These are phyloP conservation scores for Agaricus bisporus DNA, from an alignment of 768 basidiomycete genomes.

Conservation along the genomic window DNA sequence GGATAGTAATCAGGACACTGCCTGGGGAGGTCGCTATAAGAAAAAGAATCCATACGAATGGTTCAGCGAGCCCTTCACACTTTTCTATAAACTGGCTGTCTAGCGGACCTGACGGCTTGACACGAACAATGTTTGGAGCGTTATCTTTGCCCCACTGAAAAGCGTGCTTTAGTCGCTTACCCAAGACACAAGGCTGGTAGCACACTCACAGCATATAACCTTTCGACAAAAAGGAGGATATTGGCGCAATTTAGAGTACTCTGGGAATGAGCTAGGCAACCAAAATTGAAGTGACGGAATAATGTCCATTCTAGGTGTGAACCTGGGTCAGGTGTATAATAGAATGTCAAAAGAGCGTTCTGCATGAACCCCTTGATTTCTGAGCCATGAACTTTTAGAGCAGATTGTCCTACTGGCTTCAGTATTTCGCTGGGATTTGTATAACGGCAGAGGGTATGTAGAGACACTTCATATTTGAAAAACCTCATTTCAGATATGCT, in stretches of 20 bases:
- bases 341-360: neutral
- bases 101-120: neutral
- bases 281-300: neutral
- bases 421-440: too few relatives aligned
- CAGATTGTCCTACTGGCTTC: too few relatives aligned
- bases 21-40: neutral
- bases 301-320: neutral
- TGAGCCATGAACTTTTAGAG: too few relatives aligned
- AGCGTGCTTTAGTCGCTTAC: neutral
- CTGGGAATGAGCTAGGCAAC: neutral
- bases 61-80: neutral
- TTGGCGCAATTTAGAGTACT: neutral
- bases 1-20: neutral
- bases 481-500: too few relatives aligned
- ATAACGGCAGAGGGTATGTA: too few relatives aligned
- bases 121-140: neutral
- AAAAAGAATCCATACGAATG: neutral
- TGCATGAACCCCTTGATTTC: neutral
- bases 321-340: neutral
- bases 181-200: neutral
- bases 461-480: too few relatives aligned
- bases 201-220: neutral
- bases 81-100: neutral
- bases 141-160: neutral
- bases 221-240: neutral